Percentiles rank a stretch among this genome's conserved stretches.
These are phyloP conservation scores for Trichosporon ovoides DNA, from an alignment of 1,284 basidiomycete genomes.

Conservation along the genomic window DNA sequence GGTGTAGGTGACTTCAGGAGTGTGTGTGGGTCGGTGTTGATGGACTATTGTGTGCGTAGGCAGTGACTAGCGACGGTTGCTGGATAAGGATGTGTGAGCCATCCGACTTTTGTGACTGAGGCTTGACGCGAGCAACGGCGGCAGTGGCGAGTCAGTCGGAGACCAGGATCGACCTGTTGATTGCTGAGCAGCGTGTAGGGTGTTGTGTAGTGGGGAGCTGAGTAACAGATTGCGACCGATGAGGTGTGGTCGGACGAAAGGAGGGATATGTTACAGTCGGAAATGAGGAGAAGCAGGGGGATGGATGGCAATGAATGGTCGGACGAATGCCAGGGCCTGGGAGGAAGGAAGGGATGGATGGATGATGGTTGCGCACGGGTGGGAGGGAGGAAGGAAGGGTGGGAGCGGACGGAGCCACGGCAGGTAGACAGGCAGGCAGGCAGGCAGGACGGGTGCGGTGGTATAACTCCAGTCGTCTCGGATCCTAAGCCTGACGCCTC, in stretches of 20 bases:
- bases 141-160: not conserved
- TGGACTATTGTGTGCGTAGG: not conserved
- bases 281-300: not conserved
- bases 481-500: conserved; percentile 1
- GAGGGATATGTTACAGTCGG: not conserved
- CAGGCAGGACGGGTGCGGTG: too few species aligned
- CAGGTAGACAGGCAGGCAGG: not conserved
- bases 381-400: not conserved
- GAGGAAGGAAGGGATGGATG: too few species aligned
- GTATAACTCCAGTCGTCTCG: conserved; percentile 4
- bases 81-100: not conserved
- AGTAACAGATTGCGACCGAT: not conserved
- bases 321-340: not conserved
- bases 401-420: not conserved
- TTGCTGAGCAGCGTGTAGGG: not conserved
- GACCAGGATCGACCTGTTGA: not conserved
- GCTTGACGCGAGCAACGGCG: conserved; percentile 1
- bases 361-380: not conserved
- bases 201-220: not conserved
- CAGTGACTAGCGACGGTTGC: not conserved
- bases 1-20: not conserved
- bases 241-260: not conserved
- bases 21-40: not conserved
- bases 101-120: not conserved
- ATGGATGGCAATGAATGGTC: conserved; percentile 2